phyloP scores from a whole-genome alignment of 164 flowering plant genomes.

The Protea cynaroides region DNA sequence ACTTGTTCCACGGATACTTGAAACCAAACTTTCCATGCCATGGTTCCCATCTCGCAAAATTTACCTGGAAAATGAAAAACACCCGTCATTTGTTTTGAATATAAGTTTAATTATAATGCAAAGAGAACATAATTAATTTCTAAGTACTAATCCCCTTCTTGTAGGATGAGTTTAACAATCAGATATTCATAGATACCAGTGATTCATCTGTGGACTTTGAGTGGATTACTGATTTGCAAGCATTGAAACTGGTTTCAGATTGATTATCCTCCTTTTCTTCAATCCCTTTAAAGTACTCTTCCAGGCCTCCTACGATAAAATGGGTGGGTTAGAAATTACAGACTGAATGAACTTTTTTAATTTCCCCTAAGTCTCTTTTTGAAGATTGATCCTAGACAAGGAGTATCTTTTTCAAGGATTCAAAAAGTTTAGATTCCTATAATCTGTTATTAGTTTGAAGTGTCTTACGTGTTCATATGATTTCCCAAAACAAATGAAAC shows the following conservation, averaged over 20 bases:
- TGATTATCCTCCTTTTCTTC: conserved; percentile 25
- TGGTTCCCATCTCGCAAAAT: conserved; percentile 78
- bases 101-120: no score
- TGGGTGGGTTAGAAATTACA: background rate
- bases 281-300: conserved; percentile 33
- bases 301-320: conserved; percentile 33
- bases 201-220: conserved; percentile 64
- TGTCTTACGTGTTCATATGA: background rate
- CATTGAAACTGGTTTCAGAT: conserved; percentile 7
- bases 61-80: conserved; percentile 34
- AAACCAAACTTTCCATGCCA: conserved; percentile 78
- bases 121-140: background rate
- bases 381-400: no score
- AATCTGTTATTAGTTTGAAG: no score
- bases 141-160: no score
- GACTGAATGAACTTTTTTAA: background rate
- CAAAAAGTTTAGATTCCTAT: background rate
- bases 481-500: background rate
- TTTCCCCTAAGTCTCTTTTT: no score
- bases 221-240: conserved; percentile 47
- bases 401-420: background rate
- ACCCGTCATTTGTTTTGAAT: background rate
- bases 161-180: no score
- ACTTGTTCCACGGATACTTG: conserved; percentile 55
- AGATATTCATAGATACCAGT: conserved; percentile 38